These are phyloP conservation scores for Rauvolfia tetraphylla DNA, from an alignment of 257 asterid species.

Conservation along the genomic window DNA sequence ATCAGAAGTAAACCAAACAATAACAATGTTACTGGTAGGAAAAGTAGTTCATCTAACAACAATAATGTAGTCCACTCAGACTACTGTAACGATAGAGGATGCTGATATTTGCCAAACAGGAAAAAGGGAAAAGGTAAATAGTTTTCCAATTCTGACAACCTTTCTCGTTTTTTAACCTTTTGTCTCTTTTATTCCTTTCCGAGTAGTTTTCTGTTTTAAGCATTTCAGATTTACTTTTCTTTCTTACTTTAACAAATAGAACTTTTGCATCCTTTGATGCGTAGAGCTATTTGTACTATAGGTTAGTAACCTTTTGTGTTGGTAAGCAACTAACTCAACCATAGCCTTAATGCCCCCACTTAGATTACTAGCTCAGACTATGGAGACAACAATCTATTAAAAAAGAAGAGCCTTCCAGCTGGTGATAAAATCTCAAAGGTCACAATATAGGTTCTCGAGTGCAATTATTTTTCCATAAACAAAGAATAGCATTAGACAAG, in stretches of 20 bases:
- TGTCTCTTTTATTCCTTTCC: neutral
- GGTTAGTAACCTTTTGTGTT: neutral
- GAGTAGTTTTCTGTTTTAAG: neutral
- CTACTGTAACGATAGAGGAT: neutral
- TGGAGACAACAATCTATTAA: neutral
- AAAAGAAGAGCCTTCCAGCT: no score
- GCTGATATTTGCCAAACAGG: neutral
- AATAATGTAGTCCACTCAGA: neutral
- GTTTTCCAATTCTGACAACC: neutral
- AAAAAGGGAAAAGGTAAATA: neutral
- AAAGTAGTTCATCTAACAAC: neutral
- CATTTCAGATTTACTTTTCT: neutral
- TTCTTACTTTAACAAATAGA: neutral
- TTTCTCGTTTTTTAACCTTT: neutral
- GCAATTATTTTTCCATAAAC: no score
- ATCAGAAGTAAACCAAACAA: neutral
- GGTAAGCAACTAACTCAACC: neutral
- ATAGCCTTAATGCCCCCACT: constrained; percentile 12
- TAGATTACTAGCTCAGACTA: neutral
- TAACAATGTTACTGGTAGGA: neutral
- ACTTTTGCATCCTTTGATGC: neutral
- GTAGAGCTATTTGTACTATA: neutral
- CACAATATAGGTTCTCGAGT: no score
- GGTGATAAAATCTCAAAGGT: no score
- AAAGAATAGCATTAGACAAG: no score